Evolutionary conservation across 352 stramenopile species (phyloP).

Genomic region (Globisporangium nodosum): DNA sequence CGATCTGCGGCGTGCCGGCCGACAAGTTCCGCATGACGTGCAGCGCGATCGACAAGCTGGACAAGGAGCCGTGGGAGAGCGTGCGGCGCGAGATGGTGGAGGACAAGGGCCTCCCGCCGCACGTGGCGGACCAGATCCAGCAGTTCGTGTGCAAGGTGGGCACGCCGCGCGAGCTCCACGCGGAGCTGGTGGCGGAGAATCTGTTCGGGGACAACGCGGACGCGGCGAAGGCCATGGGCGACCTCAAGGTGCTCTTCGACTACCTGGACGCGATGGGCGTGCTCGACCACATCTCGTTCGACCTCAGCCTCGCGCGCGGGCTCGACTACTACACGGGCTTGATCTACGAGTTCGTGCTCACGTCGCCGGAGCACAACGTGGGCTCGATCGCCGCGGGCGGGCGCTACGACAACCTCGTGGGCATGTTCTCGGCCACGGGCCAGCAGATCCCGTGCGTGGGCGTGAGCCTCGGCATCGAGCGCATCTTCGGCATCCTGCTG

Average conservation of each 20-base stretch:
- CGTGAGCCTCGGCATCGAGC: constrained; percentile 98
- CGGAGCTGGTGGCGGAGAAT: constrained; percentile 58
- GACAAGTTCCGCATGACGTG: constrained; percentile 98
- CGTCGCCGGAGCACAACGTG: constrained; percentile 85
- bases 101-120: constrained; percentile 92
- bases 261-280: constrained; percentile 97
- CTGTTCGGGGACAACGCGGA: constrained; percentile 90
- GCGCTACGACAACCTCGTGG: constrained; percentile 98
- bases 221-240: constrained; percentile 82
- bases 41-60: constrained; percentile 98
- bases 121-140: constrained; percentile 93
- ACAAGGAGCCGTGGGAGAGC: constrained; percentile 95
- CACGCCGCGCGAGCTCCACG: constrained; percentile 82
- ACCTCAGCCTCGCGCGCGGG: constrained; percentile 95
- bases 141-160: constrained; percentile 91
- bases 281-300: constrained; percentile 93
- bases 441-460: constrained; percentile 97
- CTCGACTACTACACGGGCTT: constrained; percentile 99
- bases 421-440: constrained; percentile 94
- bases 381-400: constrained; percentile 97
- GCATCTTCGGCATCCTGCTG: constrained; percentile 98
- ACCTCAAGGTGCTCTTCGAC: constrained; percentile 94
- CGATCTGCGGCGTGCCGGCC: constrained; percentile 94
- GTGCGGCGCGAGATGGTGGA: constrained; percentile 94
- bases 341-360: constrained; percentile 99